Evolutionary conservation across 257 asterid genomes (phyloP).

Genomic region (Solanum sejunctum): DNA sequence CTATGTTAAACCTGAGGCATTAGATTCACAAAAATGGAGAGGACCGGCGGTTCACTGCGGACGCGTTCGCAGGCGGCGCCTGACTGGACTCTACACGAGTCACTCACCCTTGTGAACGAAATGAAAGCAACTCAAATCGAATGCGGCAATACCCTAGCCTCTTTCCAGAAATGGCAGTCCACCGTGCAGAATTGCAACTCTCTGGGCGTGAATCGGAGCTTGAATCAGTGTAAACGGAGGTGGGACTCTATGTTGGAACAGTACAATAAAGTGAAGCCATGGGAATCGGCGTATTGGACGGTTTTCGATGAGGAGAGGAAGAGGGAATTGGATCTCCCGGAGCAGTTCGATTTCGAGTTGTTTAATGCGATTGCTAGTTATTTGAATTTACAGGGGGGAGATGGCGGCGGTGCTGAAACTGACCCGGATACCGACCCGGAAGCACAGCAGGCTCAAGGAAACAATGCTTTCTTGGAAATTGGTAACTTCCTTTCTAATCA

Average conservation of each 20-base stretch:
- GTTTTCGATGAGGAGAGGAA: conserved; percentile 12
- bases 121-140: conserved; percentile 64
- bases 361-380: conserved; percentile 41
- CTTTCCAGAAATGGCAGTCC: conserved; percentile 95
- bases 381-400: conserved; percentile 16
- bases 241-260: conserved; percentile 50
- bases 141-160: conserved; percentile 58
- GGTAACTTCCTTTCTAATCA: conserved; percentile 18
- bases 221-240: conserved; percentile 72
- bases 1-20: neutral
- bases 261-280: conserved; percentile 30
- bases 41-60: conserved; percentile 33
- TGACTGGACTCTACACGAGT: conserved; percentile 61
- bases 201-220: conserved; percentile 46
- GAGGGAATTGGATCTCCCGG: conserved; percentile 19
- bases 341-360: conserved; percentile 27
- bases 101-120: conserved; percentile 57
- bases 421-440: conserved; percentile 65
- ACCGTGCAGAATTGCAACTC: conserved; percentile 75
- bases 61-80: conserved; percentile 89
- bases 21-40: conserved; percentile 22
- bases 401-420: conserved; percentile 27
- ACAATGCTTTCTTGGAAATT: conserved; percentile 18
- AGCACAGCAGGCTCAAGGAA: conserved; percentile 16
- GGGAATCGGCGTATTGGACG: conserved; percentile 8